Evolutionary conservation across 805 yeast genomes (phyloP).

Genomic region (Candida silvatica): DNA sequence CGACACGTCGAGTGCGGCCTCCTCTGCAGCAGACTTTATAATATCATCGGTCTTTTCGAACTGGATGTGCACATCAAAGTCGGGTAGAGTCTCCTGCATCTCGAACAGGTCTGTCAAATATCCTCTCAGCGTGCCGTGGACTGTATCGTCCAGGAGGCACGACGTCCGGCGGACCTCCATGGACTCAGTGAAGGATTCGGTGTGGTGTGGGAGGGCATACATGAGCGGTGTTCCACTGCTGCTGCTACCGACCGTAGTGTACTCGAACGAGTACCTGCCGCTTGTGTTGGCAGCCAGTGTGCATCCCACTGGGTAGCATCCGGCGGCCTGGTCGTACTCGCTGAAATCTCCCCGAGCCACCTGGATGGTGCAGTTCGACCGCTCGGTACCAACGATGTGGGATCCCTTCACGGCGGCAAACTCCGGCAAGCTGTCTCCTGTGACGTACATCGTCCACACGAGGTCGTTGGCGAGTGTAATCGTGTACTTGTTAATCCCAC

Average conservation of each 20-base stretch:
- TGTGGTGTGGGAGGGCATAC: conserved; percentile 47
- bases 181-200: conserved; percentile 26
- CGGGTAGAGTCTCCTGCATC: conserved; percentile 37
- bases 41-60: conserved; percentile 38
- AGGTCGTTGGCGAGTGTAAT: conserved; percentile 30
- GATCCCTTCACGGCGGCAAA: conserved; percentile 26
- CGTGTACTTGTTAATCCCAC: conserved; percentile 29
- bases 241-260: conserved; percentile 36
- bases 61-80: conserved; percentile 26
- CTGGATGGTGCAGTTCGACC: conserved; percentile 38
- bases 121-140: conserved; percentile 40
- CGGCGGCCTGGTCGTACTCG: conserved; percentile 58
- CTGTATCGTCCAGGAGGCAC: conserved; percentile 36
- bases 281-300: conserved; percentile 32
- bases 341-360: conserved; percentile 33
- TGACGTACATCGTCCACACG: conserved; percentile 44
- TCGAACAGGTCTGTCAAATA: conserved; percentile 32
- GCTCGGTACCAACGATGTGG: conserved; percentile 28
- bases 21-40: conserved; percentile 26
- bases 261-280: conserved; percentile 35
- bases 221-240: conserved; percentile 32
- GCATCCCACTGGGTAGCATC: conserved; percentile 38
- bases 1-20: conserved; percentile 39
- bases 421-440: conserved; percentile 12
- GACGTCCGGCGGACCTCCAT: conserved; percentile 24